Base-by-base conservation (phyloP, 1,284 basidiomycete species). In the Coniferiporia sulphurascens region DNA sequence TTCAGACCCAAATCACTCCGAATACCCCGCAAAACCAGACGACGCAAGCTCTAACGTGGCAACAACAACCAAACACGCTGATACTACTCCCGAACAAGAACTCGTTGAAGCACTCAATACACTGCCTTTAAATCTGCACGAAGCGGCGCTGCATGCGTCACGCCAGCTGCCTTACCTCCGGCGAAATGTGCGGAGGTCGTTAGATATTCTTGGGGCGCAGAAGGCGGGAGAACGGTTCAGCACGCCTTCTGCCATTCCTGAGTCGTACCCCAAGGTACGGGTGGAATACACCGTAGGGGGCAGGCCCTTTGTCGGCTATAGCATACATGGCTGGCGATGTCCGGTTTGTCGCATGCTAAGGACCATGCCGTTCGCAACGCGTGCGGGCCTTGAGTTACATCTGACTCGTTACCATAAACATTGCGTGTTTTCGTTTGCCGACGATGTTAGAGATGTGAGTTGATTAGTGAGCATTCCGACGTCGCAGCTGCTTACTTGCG, bases 321-420 rank as follows among this genome's bases (percentile, higher is more conserved):
- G 36, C 38, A 52, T 46, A 19, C 44, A 48, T 34, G 35, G 38
- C 8, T 86, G 83, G 80, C 57, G 69, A 36, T 90, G 87, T 66
- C 87, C 87, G 0, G 62, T 89, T 15, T 90, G 87, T 66, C 72
- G 77, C 49, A 65, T 85, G 3, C 76, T 56, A 4, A 43, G 53
- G 34, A 59, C 84, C 52, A 74, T 75, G 5, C 64, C 60, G 0
- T 82, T 90, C 52, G 59, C 66, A 4, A 83, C 78, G 12, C 73
- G 71, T 22, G 75, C 72, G 17, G 78, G 83, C 73, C 70, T 89
- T 0, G 68, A 71, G 35, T 75, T 70, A 27, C 87, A 90, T 67
- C 63, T 89, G 12, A 63, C 69, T 4, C 78, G 77, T 72, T 81
- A 85, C 66, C 87, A 90, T 65, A 36, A 65, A 0, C 77, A 77